phyloP scores from a whole-genome alignment of 148 eudicot species.

The Silene conica region DNA sequence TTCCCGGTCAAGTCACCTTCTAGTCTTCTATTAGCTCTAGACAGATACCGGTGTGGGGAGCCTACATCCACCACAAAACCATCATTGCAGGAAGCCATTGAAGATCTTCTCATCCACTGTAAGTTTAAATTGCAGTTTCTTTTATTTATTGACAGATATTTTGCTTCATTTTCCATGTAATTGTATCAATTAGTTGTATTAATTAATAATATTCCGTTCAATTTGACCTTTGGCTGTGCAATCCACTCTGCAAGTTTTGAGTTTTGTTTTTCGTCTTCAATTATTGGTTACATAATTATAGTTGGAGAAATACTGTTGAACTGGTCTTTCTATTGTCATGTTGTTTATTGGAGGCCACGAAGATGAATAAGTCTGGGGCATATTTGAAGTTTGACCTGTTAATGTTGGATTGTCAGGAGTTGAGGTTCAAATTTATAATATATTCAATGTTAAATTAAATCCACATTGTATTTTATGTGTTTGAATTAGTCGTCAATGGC shows the following conservation, averaged over 20 bases:
- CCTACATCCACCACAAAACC: too few species aligned
- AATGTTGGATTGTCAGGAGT: neutral
- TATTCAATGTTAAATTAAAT: neutral
- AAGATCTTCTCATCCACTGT: neutral
- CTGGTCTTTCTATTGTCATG: neutral
- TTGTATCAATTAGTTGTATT: too few species aligned
- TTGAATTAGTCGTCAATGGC: slow-evolving; percentile 1
- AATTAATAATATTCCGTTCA: too few species aligned
- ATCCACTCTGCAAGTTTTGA: too few species aligned
- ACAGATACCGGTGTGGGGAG: too few species aligned
- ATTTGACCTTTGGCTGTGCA: too few species aligned
- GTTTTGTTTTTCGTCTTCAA: too few species aligned
- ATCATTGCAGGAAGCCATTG: too few species aligned
- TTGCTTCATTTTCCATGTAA: neutral
- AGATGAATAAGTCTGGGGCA: neutral
- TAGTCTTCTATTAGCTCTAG: too few species aligned
- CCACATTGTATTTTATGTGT: neutral
- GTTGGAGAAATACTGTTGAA: neutral
- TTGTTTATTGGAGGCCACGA: neutral
- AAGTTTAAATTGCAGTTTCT: neutral
- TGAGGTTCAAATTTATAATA: neutral
- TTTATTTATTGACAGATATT: neutral
- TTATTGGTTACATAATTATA: too few species aligned
- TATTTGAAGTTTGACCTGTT: neutral
- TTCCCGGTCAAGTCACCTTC: too few species aligned